Base-by-base conservation (phyloP, 306 rosid species). In the Rosa lucieae region DNA sequence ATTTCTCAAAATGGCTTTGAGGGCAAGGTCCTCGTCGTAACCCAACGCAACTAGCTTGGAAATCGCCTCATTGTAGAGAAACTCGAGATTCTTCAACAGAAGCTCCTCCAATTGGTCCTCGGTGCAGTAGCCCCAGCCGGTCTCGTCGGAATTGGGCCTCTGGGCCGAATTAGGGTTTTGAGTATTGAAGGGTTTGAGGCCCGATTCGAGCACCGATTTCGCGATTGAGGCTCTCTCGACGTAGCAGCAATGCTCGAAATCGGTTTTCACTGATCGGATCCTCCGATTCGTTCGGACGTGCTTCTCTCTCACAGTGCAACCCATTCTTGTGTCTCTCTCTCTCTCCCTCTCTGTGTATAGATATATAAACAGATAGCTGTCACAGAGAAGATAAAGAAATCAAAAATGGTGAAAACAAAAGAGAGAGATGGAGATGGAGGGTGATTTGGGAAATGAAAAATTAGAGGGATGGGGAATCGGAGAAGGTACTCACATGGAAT, bases 101-200 rank as follows among this genome's bases (percentile, higher is more conserved):
- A 95, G 86, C 74, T 91, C 94, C 82, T 95, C 99, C 74, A 95
- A 81, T 76, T 95, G 99, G 49, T 95, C 99, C 80, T 95, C 99
- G 0, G 97, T 92, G 84, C 99, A 92, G 80, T 89, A 92, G 21
- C 95, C 95, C 95, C 97, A 94, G 14, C 92, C 97, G 1, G 88
- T 67, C 72, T 91, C 97, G 29, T 92, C 97, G 76, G 90, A 72
- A 70, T 47, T 74, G 48, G 88, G 80, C 39, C 63, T 47, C 13
- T 40, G 75, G 80, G n/a, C 72, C 1, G 85, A 42, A 59, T 47
- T 82, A n/a, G 83, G 89, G 73, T 51, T 85, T 70, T 72, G 89
- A 18, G 76, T 62, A 56, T 82, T 87, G 79, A 85, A 82, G 0
- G 95, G 91, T 76, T 91, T 91, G 66, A 90, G 78, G 65, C 90